Conservation (phyloP, 768 basidiomycete genomes). For the Lactarius tabidus region DNA sequence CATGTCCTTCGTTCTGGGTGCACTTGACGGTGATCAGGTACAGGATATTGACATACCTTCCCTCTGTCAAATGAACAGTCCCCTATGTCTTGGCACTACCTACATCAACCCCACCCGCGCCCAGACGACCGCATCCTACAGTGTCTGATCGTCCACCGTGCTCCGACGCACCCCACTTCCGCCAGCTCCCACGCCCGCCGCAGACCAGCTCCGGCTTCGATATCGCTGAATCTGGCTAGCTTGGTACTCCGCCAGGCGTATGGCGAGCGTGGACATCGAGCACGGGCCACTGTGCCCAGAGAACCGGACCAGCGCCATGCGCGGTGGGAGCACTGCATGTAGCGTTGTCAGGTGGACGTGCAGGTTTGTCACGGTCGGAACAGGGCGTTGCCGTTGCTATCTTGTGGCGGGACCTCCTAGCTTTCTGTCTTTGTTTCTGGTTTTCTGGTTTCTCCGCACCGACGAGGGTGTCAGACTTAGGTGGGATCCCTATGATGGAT, state of each 20-base stretch:
- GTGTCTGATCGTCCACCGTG: conserved; percentile 63
- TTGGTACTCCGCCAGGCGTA: neutral
- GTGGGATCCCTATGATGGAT: conserved; percentile 51
- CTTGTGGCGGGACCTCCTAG: conserved; percentile 24
- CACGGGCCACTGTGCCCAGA: conserved; percentile 89
- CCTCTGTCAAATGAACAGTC: neutral
- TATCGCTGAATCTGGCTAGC: conserved; percentile 56
- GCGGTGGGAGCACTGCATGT: conserved; percentile 65
- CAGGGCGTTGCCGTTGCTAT: neutral
- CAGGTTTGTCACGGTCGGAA: conserved; percentile 39
- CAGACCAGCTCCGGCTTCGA: conserved; percentile 63
- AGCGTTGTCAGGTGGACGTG: conserved; percentile 58
- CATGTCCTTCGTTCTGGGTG: neutral
- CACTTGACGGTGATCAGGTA: neutral
- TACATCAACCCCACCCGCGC: conserved; percentile 83
- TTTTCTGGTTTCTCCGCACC: neutral
- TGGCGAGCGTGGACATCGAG: conserved; percentile 59
- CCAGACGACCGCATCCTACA: conserved; percentile 76
- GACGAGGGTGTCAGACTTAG: conserved; percentile 40
- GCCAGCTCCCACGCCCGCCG: conserved; percentile 41
- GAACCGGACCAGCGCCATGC: conserved; percentile 80
- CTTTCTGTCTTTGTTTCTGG: conserved; percentile 10
- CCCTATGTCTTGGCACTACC: conserved; percentile 48
- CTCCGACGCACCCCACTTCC: conserved; percentile 68
- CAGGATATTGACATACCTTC: neutral